Conservation (phyloP, 2,329 filamentous ascomycete species). For the Aschersonia sp. region DNA sequence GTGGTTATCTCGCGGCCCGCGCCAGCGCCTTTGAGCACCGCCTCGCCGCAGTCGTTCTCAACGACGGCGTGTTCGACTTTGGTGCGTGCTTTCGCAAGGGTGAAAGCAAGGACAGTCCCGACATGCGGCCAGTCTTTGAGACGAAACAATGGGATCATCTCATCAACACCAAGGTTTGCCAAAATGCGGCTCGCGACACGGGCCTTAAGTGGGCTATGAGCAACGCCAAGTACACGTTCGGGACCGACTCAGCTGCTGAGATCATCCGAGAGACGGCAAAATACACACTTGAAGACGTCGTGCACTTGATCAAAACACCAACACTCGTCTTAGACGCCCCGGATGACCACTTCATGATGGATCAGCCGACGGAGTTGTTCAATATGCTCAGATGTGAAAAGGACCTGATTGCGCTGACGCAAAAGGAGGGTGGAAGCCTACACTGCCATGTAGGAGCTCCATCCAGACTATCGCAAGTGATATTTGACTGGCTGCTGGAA, state of each 20-base stretch:
- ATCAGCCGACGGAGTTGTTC: neutral
- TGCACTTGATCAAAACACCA: constrained; percentile 6
- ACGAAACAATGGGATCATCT: neutral
- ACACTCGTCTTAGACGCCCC: neutral
- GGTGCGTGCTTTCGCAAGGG: neutral
- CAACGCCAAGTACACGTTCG: neutral
- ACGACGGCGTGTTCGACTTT: constrained; percentile 21
- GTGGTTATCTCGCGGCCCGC: constrained; percentile 22
- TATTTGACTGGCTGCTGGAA: neutral
- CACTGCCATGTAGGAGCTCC: neutral
- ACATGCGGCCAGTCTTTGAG: neutral
- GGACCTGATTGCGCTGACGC: neutral
- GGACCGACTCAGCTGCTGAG: constrained; percentile 5
- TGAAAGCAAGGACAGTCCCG: neutral
- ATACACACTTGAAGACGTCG: constrained; percentile 7
- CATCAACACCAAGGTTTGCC: neutral
- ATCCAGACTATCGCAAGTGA: neutral
- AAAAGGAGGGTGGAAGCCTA: neutral
- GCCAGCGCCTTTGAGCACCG: constrained; percentile 29
- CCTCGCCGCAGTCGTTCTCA: constrained; percentile 19
- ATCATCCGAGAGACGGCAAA: constrained; percentile 13
- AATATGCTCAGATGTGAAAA: neutral
- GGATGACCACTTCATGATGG: neutral
- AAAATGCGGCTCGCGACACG: neutral
- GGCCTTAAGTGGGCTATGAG: constrained; percentile 5